Percentiles rank a stretch among this genome's conserved stretches.
Conservation (phyloP, 2,329 filamentous ascomycete species). For the Colletotrichum brevisporum region DNA sequence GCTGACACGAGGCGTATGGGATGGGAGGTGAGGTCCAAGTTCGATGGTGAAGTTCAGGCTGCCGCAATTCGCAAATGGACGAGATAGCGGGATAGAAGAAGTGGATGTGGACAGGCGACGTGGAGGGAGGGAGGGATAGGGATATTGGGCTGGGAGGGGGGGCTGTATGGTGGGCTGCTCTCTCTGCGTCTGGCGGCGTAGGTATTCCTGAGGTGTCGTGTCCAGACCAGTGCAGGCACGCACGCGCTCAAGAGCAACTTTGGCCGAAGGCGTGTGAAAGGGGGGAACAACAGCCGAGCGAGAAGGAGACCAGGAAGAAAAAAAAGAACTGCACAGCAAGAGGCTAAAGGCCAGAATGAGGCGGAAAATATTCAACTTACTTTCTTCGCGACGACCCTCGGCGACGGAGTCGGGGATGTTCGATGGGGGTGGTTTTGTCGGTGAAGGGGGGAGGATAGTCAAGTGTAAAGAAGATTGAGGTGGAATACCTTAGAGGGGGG, state of each 20-base stretch:
- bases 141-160: slow-evolving; percentile 40
- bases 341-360: neutral
- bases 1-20: slow-evolving; percentile 26
- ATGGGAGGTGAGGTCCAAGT: slow-evolving; percentile 29
- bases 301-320: slow-evolving; percentile 19
- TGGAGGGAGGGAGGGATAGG: slow-evolving; percentile 41
- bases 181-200: slow-evolving; percentile 15
- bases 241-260: slow-evolving; percentile 40
- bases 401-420: slow-evolving; percentile 29
- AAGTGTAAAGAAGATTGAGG: slow-evolving; percentile 40
- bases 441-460: slow-evolving; percentile 38
- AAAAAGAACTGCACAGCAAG: neutral
- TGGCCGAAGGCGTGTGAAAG: slow-evolving; percentile 33
- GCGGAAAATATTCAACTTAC: slow-evolving; percentile 9
- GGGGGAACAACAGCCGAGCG: slow-evolving; percentile 26
- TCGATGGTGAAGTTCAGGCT: slow-evolving; percentile 37
- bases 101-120: slow-evolving; percentile 41
- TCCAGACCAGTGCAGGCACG: slow-evolving; percentile 40
- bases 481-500: slow-evolving; percentile 39
- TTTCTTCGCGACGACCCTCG: slow-evolving; percentile 39
- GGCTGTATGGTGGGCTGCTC: slow-evolving; percentile 38
- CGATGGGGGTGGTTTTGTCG: slow-evolving; percentile 32
- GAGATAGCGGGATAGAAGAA: slow-evolving; percentile 40
- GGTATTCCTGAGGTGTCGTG: slow-evolving; percentile 40
- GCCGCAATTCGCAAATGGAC: slow-evolving; percentile 40